A percentile compares a stretch with the other conserved stretches of the same genome.
Evolutionary conservation across 768 basidiomycete genomes (phyloP).

Genomic region (Kockovaella imperatae): DNA sequence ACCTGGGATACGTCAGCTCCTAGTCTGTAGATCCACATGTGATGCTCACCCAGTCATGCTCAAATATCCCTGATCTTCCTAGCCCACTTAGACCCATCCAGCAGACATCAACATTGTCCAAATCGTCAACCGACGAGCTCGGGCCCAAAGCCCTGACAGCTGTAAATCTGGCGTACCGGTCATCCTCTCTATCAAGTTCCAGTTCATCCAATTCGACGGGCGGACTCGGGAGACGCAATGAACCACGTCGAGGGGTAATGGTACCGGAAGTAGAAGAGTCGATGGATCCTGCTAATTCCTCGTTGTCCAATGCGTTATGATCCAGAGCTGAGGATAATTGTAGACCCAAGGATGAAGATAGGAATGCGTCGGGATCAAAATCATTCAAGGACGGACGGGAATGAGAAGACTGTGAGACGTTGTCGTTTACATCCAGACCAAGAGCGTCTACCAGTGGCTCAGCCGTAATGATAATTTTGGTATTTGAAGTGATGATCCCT

Average conservation of each 20-base stretch:
- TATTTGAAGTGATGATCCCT: slow-evolving; percentile 54
- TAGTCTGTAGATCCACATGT: neutral
- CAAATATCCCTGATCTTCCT: slow-evolving; percentile 41
- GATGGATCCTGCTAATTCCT: neutral
- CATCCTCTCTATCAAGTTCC: slow-evolving; percentile 1
- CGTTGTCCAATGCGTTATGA: neutral
- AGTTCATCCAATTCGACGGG: neutral
- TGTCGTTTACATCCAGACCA: slow-evolving; percentile 5
- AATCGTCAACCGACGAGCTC: neutral
- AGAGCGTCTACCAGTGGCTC: neutral
- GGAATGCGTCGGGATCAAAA: slow-evolving; percentile 40
- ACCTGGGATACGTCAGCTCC: slow-evolving; percentile 4
- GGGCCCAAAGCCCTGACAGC: slow-evolving; percentile 12
- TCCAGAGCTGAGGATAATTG: too few relatives aligned
- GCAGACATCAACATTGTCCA: slow-evolving; percentile 22
- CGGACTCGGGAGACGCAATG: neutral
- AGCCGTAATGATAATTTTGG: slow-evolving; percentile 52
- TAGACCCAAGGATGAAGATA: slow-evolving; percentile 25
- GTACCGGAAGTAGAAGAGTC: neutral
- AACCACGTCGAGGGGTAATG: neutral
- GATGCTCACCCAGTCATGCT: slow-evolving; percentile 41
- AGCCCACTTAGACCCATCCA: slow-evolving; percentile 41
- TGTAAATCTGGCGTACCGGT: slow-evolving; percentile 17
- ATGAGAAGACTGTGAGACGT: slow-evolving; percentile 5
- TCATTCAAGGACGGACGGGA: slow-evolving; percentile 19